These are phyloP conservation scores for Tuber calosporum DNA, from an alignment of 495 filamentous ascomycete species.

Conservation along the genomic window DNA sequence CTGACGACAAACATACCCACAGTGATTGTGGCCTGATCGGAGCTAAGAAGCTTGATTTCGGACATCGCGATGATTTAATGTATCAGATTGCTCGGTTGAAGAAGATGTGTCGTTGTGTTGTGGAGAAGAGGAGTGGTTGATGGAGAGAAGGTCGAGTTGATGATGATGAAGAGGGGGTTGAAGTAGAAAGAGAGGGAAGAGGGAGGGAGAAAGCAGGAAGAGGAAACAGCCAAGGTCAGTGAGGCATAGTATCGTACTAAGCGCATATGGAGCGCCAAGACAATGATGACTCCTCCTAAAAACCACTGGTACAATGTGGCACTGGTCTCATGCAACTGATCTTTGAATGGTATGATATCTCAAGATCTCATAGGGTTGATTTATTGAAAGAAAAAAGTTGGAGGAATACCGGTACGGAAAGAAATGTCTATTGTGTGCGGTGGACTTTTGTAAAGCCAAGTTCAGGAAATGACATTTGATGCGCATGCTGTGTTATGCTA, in stretches of 20 bases:
- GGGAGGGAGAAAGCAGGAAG: constrained; percentile 5
- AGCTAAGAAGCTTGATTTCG: constrained; percentile 41
- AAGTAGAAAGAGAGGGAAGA: constrained; percentile 27
- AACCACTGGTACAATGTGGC: background rate
- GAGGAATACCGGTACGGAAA: no score
- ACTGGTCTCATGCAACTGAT: background rate
- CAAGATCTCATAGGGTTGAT: background rate
- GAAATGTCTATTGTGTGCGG: no score
- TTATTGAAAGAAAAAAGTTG: no score
- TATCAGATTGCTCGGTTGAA: background rate
- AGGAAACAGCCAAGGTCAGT: constrained; percentile 14
- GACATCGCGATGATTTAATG: constrained; percentile 22
- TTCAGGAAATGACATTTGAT: no score
- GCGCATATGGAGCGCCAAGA: background rate
- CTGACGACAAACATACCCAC: constrained; percentile 35
- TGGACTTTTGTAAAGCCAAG: no score
- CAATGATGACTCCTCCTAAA: background rate
- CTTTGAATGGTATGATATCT: background rate
- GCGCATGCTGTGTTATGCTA: no score
- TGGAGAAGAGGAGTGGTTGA: constrained; percentile 2
- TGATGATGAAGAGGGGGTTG: constrained; percentile 12
- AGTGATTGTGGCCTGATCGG: constrained; percentile 35
- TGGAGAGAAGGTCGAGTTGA: constrained; percentile 14
- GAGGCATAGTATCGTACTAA: background rate
- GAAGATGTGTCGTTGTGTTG: background rate